Evolutionary conservation across 2,329 filamentous ascomycete species (phyloP), one percentile per base, ranked within the genome.

Genomic region (Clonostachys chloroleuca): DNA sequence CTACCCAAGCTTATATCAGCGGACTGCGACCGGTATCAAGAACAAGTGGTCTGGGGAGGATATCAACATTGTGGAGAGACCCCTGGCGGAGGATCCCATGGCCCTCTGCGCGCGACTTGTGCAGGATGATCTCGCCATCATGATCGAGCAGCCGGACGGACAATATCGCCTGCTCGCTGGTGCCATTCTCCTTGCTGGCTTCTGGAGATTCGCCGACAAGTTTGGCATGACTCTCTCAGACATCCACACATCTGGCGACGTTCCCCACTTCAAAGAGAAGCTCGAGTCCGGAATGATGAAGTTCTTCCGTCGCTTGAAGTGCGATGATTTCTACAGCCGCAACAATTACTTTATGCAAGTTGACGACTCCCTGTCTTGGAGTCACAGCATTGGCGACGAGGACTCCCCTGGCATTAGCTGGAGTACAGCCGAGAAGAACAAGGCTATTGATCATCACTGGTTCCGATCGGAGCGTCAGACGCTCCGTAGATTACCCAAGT

Each of bases 321-420:
- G 86, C 2, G 83, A 89, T 40, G 80, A 81, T 41, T 77, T 76
- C n/a, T 73, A 75, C 49, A 65, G 61, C 45, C 74, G 89, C 49
- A 89, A 92, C 61, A 92, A 94, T 61, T 95, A 94, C 66, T 95
- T 95, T 69, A 78, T 95, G 52, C 89, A 95, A 66, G 88, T 94
- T 2, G 89, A 95, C 59, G 87, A 91, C 48, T 67, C 77, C 6
- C 71, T 95, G 2, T 73, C 86, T 1, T 95, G 89, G 89, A 88
- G 84, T 49, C 69, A 74, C 57, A 88, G 82, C 56, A 92, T 95
- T 54, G 89, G 89, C 1, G 56, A 68, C 14, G 90, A 95, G 64
- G 87, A 95, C 60, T 66, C 68, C 1, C 66, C 70, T 0, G 72
- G 72, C 0, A 78, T 84, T 3, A 84, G 83, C 40, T 95, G 89